phyloP scores from a whole-genome alignment of 2,329 filamentous ascomycete species.

The Paecilomyces fulvus region DNA sequence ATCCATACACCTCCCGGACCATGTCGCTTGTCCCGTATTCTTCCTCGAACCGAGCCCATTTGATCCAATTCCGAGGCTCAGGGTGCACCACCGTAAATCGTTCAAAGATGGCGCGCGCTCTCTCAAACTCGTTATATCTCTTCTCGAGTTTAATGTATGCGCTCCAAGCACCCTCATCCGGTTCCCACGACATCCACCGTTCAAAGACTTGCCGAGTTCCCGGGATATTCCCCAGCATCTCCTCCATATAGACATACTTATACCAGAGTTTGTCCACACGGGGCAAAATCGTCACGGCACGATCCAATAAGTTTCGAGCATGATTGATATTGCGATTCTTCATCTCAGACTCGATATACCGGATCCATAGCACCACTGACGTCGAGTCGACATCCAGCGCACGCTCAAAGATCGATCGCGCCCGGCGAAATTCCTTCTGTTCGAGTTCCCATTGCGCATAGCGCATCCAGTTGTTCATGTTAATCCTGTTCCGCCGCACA shows the following conservation, averaged over 20 bases:
- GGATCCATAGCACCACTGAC: constrained; percentile 77
- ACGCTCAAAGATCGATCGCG: constrained; percentile 87
- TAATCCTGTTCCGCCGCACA: constrained; percentile 86
- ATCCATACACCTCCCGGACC: constrained; percentile 84
- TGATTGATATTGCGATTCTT: constrained; percentile 93
- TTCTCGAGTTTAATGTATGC: constrained; percentile 97
- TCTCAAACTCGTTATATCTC: constrained; percentile 82
- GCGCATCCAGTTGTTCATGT: constrained; percentile 98
- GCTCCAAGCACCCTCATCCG: constrained; percentile 89
- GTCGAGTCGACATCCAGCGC: constrained; percentile 88
- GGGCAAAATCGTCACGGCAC: constrained; percentile 85
- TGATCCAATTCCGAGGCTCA: constrained; percentile 95
- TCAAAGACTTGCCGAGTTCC: constrained; percentile 93
- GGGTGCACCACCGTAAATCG: constrained; percentile 88
- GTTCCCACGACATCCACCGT: constrained; percentile 97
- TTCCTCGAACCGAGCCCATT: constrained; percentile 96
- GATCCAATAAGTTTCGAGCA: constrained; percentile 85
- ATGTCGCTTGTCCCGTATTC: constrained; percentile 87
- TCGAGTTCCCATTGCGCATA: constrained; percentile 97
- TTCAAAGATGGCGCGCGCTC: constrained; percentile 82
- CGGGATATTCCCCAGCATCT: constrained; percentile 89
- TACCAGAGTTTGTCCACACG: constrained; percentile 97
- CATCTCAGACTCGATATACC: constrained; percentile 96
- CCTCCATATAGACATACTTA: constrained; percentile 98
- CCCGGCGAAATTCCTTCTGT: constrained; percentile 91